Base-by-base conservation (phyloP, 148 eudicot genomes). In the Arctostaphylos glauca region DNA sequence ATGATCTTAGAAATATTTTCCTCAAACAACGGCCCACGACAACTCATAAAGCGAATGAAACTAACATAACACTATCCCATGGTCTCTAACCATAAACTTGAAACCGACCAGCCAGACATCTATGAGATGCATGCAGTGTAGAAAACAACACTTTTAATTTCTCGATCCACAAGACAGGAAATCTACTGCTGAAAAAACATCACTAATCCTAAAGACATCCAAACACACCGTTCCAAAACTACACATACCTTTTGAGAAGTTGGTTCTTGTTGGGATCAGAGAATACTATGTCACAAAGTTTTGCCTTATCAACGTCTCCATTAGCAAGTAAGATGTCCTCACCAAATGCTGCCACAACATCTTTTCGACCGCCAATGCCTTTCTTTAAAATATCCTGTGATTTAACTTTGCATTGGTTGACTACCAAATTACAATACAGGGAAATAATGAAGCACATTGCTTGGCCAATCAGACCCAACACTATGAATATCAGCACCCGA, bases 251-350 rank as follows among this genome's bases (percentile, higher is more conserved):
- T 74, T 96, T 96, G 48, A 96, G 93, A 83, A 93, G 90, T 79
- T 96, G 97, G 38, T 97, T 96, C 82, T 87, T 93, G 70, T 86
- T 89, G 44, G 93, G 92, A 88, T 97, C 87, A 74, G 95, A 87
- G 82, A 96, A 96, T 56, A 96, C 98, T 43, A 93, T 93, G 67
- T 83, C 89, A 55, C 96, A 97, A 25, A 94, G 88, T 87, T 92
- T 92, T 52, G 93, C 88, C 50, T 97, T 88, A 87, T 96, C 98
- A 52, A 96, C 97, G 84, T 96, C 98, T 81, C 99, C 99, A 86
- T 86, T 84, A 60, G 86, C 89, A 73, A n/a, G 94, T 80, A 94
- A 83, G 84, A 96, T 92, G 19, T 90, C 98, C 50, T 91, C 88
- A 46, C 98, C 98, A 86, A 94, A 97, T 75, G 95, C 91, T 79